These are phyloP conservation scores for Diutina ranongensis DNA, from an alignment of 1,139 yeast species.

Conservation along the genomic window DNA sequence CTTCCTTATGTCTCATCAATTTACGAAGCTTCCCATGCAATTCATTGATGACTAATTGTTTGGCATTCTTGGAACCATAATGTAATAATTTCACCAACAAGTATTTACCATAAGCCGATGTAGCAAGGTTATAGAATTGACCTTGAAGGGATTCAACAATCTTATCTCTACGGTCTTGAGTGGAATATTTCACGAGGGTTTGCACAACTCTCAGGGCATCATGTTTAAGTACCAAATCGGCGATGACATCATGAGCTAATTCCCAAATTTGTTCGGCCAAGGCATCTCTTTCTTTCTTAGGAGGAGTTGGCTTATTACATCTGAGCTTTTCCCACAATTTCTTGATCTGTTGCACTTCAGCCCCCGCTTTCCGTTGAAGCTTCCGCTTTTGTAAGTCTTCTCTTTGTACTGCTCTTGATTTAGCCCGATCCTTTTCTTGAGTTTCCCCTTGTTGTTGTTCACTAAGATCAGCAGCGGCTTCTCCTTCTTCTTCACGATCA, in stretches of 20 bases:
- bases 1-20: conserved; percentile 93
- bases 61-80: conserved; percentile 77
- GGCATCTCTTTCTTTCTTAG: conserved; percentile 68
- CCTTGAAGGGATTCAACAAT: conserved; percentile 68
- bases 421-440: conserved; percentile 19
- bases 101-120: conserved; percentile 89
- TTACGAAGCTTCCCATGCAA: conserved; percentile 85
- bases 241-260: conserved; percentile 61
- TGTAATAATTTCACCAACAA: conserved; percentile 79
- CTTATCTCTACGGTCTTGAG: conserved; percentile 66
- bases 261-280: conserved; percentile 81
- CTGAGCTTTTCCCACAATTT: conserved; percentile 85
- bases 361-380: conserved; percentile 75
- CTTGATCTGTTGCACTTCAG: conserved; percentile 76
- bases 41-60: conserved; percentile 67
- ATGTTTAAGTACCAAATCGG: conserved; percentile 85
- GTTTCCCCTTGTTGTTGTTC: conserved; percentile 13
- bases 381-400: conserved; percentile 73
- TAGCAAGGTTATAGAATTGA: conserved; percentile 69
- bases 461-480: conserved; percentile 8
- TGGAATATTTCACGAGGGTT: conserved; percentile 78
- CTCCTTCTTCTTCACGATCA: conserved; percentile 8
- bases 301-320: conserved; percentile 73
- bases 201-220: conserved; percentile 96
- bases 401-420: conserved; percentile 34